Conservation (phyloP, 768 basidiomycete species). For the Tylopilus subfusipes region DNA sequence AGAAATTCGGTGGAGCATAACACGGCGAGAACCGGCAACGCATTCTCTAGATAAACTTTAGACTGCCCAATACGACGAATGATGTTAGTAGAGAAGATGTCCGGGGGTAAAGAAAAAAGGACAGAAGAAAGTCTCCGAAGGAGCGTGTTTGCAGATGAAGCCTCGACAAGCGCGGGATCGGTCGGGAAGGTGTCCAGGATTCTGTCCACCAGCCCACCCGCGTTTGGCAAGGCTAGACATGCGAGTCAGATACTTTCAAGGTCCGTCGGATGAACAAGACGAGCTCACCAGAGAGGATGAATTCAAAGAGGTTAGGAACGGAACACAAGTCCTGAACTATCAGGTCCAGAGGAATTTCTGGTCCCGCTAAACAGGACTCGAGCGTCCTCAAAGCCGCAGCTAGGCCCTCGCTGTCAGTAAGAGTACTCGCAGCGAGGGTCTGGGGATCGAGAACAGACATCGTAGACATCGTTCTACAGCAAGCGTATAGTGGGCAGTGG, state of each 20-base stretch:
- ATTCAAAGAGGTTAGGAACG: constrained; percentile 26
- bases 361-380: constrained; percentile 26
- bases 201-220: constrained; percentile 17
- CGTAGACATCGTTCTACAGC: not conserved
- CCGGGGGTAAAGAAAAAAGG: constrained; percentile 23
- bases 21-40: constrained; percentile 16
- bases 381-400: constrained; percentile 13
- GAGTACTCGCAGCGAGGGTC: constrained; percentile 14
- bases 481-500: not conserved
- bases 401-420: constrained; percentile 21
- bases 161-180: constrained; percentile 16
- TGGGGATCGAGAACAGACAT: constrained; percentile 14
- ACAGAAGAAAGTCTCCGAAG: constrained; percentile 25
- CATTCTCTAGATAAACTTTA: constrained; percentile 23
- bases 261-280: not conserved
- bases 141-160: constrained; percentile 21
- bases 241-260: not conserved
- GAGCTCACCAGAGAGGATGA: constrained; percentile 27
- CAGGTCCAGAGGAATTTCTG: constrained; percentile 18
- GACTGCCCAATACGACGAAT: constrained; percentile 14
- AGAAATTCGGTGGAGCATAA: constrained; percentile 18
- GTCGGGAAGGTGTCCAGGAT: constrained; percentile 35
- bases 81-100: constrained; percentile 9
- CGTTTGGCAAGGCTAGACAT: constrained; percentile 13
- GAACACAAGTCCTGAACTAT: constrained; percentile 29